These are phyloP conservation scores for Magnaporthiopsis rhizophila DNA, from an alignment of 2,329 filamentous ascomycete genomes.

Conservation along the genomic window DNA sequence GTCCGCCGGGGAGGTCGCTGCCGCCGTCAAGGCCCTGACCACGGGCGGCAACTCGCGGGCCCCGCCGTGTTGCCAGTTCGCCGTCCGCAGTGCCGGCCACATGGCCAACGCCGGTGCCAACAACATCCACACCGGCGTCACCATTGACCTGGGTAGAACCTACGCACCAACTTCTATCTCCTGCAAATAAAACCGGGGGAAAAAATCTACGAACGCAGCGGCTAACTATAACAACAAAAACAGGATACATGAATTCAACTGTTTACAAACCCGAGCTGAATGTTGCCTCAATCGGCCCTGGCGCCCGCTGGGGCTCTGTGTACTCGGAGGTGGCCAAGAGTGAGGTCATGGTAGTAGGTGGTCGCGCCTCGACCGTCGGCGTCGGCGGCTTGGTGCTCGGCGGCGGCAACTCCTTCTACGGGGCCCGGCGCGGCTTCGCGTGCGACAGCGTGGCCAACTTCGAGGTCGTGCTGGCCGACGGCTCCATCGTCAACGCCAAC, in stretches of 20 bases:
- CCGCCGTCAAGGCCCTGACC: slow-evolving; percentile 4
- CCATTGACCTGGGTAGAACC: slow-evolving; percentile 20
- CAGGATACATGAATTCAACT: slow-evolving; percentile 23
- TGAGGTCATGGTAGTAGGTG: slow-evolving; percentile 18
- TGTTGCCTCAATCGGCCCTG: slow-evolving; percentile 25
- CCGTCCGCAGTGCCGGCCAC: slow-evolving; percentile 31
- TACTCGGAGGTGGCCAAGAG: slow-evolving; percentile 25
- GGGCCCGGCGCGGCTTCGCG: slow-evolving; percentile 25
- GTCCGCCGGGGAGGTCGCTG: slow-evolving; percentile 1
- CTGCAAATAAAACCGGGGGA: too few relatives aligned
- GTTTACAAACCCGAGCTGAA: slow-evolving; percentile 20
- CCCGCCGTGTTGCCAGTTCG: slow-evolving; percentile 22
- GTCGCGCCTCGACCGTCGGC: slow-evolving; percentile 19
- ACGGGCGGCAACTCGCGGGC: slow-evolving; percentile 10
- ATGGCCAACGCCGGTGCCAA: slow-evolving; percentile 24
- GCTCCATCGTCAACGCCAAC: slow-evolving; percentile 23
- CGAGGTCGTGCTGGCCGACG: slow-evolving; percentile 34
- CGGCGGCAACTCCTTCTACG: slow-evolving; percentile 21
- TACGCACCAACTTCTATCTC: too few relatives aligned
- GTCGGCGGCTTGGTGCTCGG: slow-evolving; percentile 21
- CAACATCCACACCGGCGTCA: slow-evolving; percentile 28
- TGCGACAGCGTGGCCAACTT: slow-evolving; percentile 31
- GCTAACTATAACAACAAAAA: background rate
- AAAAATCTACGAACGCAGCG: too few relatives aligned
- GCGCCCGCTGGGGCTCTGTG: slow-evolving; percentile 28